Base-by-base conservation (phyloP, 169 alveolate genomes). In the Cryptosporidium muris region DNA sequence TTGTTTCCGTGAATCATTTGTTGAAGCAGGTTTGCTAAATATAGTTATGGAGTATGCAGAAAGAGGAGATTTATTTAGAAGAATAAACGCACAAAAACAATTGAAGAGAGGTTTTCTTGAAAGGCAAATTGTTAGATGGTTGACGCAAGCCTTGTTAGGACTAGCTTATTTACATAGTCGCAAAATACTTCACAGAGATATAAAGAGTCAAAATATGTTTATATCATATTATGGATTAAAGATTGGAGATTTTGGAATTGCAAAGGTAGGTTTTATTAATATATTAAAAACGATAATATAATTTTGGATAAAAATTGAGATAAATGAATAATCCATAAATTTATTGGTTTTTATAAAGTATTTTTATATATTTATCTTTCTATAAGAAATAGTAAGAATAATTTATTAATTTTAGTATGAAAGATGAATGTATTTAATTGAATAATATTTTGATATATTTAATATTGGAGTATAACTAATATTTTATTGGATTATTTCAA, bases 171-270 rank as follows among this genome's bases (percentile, higher is more conserved):
- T 94, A 25, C 98, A 95, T 88, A 89, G 89, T 43, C 90, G 90
- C 45, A 95, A 93, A 67, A 95, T 93, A 42, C 80, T 95, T 34
- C 98, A 95, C 66, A 82, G 98, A 81, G 98, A 97, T 94, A 88
- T 96, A 67, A 96, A 96, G 89, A 92, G 97, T 25, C 95, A 94
- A 65, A 96, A 96, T 91, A 89, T 96, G 14, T 93, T 96, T 52
- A 90, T 96, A 65, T 89, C 94, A 52, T 92, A 93, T 63, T 94
- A 94, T 36, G 90, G 96, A 16, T 91, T 95, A 36, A 92, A 96
- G 80, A 88, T 96, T 53, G 97, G 98, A 36, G 99, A 96, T 88
- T 96, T 96, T 80, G 98, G 98, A 14, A 95, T 96, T 60, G 90
- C 96, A 80, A 96, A 97, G 91, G 74, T 74, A 74, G 25, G 48